These are phyloP conservation scores for Solanum paucissectum DNA, from an alignment of 257 asterid species.

Conservation along the genomic window DNA sequence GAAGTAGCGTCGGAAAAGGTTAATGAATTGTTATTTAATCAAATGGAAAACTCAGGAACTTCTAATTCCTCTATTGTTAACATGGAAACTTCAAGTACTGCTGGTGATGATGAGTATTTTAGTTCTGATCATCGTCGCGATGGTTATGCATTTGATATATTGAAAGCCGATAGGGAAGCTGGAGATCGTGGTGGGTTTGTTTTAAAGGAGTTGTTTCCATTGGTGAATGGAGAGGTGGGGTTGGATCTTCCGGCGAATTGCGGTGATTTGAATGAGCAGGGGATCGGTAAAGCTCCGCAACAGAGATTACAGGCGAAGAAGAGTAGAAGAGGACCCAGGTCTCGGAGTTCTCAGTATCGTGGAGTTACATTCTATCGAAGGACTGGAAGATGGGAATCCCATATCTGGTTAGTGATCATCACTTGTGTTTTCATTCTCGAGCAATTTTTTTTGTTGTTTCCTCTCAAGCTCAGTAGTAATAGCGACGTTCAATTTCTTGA, in stretches of 20 bases:
- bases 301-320: slow-evolving; percentile 52
- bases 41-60: slow-evolving; percentile 42
- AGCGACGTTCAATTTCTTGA: background rate
- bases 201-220: slow-evolving; percentile 57
- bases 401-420: slow-evolving; percentile 53
- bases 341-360: slow-evolving; percentile 94
- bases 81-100: slow-evolving; percentile 59
- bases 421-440: background rate
- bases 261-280: slow-evolving; percentile 24
- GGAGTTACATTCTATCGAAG: slow-evolving; percentile 96
- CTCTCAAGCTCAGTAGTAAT: background rate
- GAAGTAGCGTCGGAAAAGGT: slow-evolving; percentile 13
- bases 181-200: slow-evolving; percentile 15
- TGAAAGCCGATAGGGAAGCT: slow-evolving; percentile 24
- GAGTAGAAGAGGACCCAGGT: slow-evolving; percentile 94
- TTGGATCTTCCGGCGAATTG: slow-evolving; percentile 34
- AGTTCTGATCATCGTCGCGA: slow-evolving; percentile 15
- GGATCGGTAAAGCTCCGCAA: slow-evolving; percentile 29
- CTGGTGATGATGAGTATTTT: slow-evolving; percentile 49
- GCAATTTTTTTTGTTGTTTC: background rate
- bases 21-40: background rate
- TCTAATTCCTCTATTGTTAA: slow-evolving; percentile 62
- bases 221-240: slow-evolving; percentile 10
- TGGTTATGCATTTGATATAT: slow-evolving; percentile 30
- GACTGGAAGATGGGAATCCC: slow-evolving; percentile 98